Base-by-base conservation (phyloP, 768 basidiomycete species). In the Rhodotorula kratochvilovae region DNA sequence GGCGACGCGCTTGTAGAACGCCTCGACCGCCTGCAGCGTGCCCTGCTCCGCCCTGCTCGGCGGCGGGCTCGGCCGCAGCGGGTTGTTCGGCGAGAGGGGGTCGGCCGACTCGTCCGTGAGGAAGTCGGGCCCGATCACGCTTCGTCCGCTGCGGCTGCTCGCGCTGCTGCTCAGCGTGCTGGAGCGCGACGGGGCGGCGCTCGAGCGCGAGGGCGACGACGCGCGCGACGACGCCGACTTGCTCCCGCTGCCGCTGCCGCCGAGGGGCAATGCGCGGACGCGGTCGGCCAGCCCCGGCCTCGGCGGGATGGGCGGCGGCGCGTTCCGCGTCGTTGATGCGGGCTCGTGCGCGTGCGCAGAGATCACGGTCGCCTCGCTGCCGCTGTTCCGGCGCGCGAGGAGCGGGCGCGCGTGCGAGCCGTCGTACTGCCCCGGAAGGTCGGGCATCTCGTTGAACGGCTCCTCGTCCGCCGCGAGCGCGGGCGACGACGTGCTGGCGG, bases 31-130 rank as follows among this genome's bases (percentile, higher is more conserved):
- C 0, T 64, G 57, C 23, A 62, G 46, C 6, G 11, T 42, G 8
- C 35, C 36, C 11, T 5, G 58, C 29, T 29, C 58, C 8, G 58
- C 31, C 10, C 54, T 16, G 8, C 31, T 43, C 12, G 27, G 39
- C 19, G 58, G 39, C 58, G 58, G 39, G 8, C 39, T 21, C 31
- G n/a, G 70, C 35, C 70, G 64, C 5, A 76, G 66, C 1, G 77
- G 77, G 63, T 78, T 78, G 71, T 78, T 78, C 0, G 75, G 76
- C 43, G 76, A 77, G 13, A 78, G 62, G 1, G 68, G 19, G 67
- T 78, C 77, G n/a, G 68, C 13, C 42, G 51, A 50, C 33, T 66
- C 74, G 35, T 68, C 5, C 21, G 29, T 4, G 61, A 46, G 29
- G 13, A 55, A 36, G 7, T 11, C 21, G 27, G 33, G 10, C 27